Percentiles rank a stretch among this genome's conserved stretches.
phyloP scores from a whole-genome alignment of 257 asterid genomes.

The Jasminum sambac region DNA sequence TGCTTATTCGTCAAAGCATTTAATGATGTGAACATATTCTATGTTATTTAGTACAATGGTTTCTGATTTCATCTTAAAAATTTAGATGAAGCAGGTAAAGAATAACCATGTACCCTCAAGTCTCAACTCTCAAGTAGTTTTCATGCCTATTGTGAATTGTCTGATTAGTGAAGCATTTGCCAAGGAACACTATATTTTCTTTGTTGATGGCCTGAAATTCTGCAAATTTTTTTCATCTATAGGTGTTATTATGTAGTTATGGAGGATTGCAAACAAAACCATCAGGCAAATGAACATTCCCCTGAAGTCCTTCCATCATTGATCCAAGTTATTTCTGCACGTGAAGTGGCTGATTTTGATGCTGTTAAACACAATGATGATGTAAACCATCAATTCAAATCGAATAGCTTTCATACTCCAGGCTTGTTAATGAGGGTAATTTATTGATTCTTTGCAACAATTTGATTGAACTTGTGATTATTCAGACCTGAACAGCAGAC shows the following conservation, averaged over 20 bases:
- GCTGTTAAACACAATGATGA: conserved; percentile 10
- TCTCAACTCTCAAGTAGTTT: neutral
- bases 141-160: neutral
- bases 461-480: neutral
- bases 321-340: conserved; percentile 25
- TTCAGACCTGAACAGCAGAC: neutral
- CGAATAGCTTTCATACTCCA: conserved; percentile 10
- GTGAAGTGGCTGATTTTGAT: conserved; percentile 38
- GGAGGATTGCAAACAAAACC: conserved; percentile 20
- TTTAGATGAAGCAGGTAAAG: neutral
- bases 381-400: conserved; percentile 7
- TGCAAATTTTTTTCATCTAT: neutral
- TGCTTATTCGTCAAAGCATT: neutral
- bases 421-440: conserved; percentile 27
- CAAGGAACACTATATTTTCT: neutral
- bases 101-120: neutral
- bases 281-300: neutral
- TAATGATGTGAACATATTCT: neutral
- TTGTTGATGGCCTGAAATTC: neutral
- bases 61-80: conserved; percentile 1
- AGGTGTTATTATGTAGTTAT: conserved; percentile 22
- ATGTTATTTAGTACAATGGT: neutral
- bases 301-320: conserved; percentile 33
- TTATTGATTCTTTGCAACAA: neutral
- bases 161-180: neutral